Evolutionary conservation across 306 rosid species (phyloP), one percentile per base, ranked within the genome.

Genomic region (Benincasa hispida): DNA sequence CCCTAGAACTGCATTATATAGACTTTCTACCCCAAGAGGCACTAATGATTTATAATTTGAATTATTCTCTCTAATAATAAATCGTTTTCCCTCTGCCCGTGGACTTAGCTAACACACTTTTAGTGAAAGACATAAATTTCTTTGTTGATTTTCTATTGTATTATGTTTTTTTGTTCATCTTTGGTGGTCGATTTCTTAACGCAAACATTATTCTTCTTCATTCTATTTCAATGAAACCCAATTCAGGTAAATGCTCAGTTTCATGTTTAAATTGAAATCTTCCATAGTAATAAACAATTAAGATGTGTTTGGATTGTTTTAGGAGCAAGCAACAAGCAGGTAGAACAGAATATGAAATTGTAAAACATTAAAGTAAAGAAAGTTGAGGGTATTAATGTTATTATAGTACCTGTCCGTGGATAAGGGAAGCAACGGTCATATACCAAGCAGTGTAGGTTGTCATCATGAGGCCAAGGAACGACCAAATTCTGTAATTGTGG

Each of bases 401-500:
- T 1, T 28, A 45, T 78, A 34, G n/a, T 83, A 94, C 98, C 97
- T 87, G 95, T 75, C 98, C 97, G 19, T 94, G 91, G 84, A 79
- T 19, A 81, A 94, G 85, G 84, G 98, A 90, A 77, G 98, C 98
- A 81, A 91, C 85, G 89, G 98, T 87, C 82, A 94, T 84, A 81
- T 94, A 94, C 98, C 98, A 94, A 39, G 97, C 94, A 79, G 97
- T 90, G 84, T 94, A 94, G 42, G 87, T 90, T 51, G 98, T 94
- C 98, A 94, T 94, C 1, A 91, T 69, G 47, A 94, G 93, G 45
- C 98, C 98, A 77, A 91, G 85, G 78, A 94, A 94, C 18, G 98
- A 94, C 98, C 96, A 90, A 45, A 93, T 90, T 85, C 98, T 91
- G 83, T 93, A 91, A 78, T 91, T 93, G 81, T 91, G 98, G 88